phyloP scores from a whole-genome alignment of 768 basidiomycete species.

The Gymnopilus junonius region DNA sequence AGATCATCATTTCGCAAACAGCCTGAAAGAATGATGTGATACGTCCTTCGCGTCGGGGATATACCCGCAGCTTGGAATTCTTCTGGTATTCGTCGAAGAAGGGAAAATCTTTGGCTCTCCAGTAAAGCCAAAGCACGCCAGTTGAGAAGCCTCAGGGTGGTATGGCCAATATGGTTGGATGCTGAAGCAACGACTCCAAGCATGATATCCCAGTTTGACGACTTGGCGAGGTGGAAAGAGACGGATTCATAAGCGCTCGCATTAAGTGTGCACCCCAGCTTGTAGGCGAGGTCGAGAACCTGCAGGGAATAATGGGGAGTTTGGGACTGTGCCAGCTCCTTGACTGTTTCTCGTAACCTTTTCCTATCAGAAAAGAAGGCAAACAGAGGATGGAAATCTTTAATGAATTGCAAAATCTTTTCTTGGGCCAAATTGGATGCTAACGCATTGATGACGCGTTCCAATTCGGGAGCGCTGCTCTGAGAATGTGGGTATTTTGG shows the following conservation, averaged over 20 bases:
- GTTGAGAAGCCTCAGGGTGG: constrained; percentile 64
- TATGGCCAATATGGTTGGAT: constrained; percentile 49
- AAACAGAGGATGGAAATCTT: constrained; percentile 21
- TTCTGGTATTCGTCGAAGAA: constrained; percentile 48
- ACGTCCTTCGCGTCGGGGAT: constrained; percentile 63
- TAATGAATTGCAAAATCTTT: constrained; percentile 22
- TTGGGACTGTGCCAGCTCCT: constrained; percentile 34
- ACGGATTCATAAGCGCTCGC: constrained; percentile 63
- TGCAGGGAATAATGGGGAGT: constrained; percentile 45
- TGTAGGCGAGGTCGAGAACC: constrained; percentile 51
- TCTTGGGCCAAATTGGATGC: constrained; percentile 10
- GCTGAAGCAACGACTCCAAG: constrained; percentile 53
- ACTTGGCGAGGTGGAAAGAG: constrained; percentile 50
- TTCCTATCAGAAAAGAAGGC: constrained; percentile 33
- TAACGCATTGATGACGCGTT: constrained; percentile 16
- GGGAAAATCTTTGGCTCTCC: constrained; percentile 53
- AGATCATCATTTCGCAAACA: constrained; percentile 74
- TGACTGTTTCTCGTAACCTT: constrained; percentile 35
- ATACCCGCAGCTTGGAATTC: constrained; percentile 53
- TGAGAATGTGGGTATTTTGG: background rate
- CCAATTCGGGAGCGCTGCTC: constrained; percentile 14
- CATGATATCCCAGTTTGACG: constrained; percentile 54
- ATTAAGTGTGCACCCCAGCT: constrained; percentile 52
- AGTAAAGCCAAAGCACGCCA: constrained; percentile 69
- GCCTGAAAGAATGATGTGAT: constrained; percentile 68